Conservation (phyloP, 345 rosid genomes). For the Toxicodendron radicans region DNA sequence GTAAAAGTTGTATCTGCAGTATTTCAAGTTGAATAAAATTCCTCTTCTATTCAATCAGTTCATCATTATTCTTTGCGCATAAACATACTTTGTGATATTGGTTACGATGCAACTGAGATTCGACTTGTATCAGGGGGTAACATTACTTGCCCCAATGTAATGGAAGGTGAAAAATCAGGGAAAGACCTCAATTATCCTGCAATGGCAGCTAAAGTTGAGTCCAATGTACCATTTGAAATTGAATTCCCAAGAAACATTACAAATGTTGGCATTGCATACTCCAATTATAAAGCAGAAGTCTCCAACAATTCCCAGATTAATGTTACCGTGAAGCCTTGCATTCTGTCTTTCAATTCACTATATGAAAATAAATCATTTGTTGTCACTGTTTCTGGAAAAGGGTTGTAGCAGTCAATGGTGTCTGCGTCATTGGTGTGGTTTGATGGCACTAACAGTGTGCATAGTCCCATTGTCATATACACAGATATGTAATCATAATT, state of each 20-base stretch:
- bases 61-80: too few relatives aligned
- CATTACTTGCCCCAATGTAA: conserved; percentile 26
- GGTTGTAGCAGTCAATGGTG: not conserved
- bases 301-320: conserved; percentile 8
- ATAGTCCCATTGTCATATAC: conserved; percentile 21
- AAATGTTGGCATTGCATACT: conserved; percentile 29
- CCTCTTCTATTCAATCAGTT: too few relatives aligned
- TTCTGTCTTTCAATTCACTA: conserved; percentile 19
- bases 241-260: conserved; percentile 37
- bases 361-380: conserved; percentile 28
- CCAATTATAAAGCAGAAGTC: conserved; percentile 30
- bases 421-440: conserved; percentile 19
- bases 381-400: conserved; percentile 26
- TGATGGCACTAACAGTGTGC: conserved; percentile 14
- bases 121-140: conserved; percentile 22
- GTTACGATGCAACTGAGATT: conserved; percentile 15
- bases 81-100: conserved; percentile 41
- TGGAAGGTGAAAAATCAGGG: conserved; percentile 2
- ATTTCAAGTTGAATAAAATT: too few relatives aligned
- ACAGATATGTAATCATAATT: not conserved
- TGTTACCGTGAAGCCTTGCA: conserved; percentile 24
- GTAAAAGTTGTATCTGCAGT: too few relatives aligned
- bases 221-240: conserved; percentile 16
- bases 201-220: conserved; percentile 15
- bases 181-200: conserved; percentile 46